Evolutionary conservation across 805 yeast species (phyloP).

Genomic region (Cephaloascus albidus): DNA sequence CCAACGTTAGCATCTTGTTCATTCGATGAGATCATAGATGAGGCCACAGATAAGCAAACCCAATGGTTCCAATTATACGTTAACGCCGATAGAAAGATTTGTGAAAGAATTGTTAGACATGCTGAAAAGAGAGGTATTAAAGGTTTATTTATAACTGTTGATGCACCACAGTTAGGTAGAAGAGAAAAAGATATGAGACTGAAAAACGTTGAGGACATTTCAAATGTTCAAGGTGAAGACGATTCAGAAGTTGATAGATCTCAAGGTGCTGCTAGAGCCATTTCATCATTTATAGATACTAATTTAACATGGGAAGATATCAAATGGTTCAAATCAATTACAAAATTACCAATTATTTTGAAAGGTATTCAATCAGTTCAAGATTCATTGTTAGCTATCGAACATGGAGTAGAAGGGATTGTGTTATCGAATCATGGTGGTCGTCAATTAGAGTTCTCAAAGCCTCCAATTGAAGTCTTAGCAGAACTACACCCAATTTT

Average conservation of each 20-base stretch:
- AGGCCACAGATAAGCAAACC: conserved; percentile 54
- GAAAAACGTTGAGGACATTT: conserved; percentile 38
- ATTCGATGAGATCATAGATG: conserved; percentile 74
- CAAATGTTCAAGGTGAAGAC: conserved; percentile 39
- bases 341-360: conserved; percentile 58
- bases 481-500: conserved; percentile 58
- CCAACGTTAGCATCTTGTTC: conserved; percentile 88
- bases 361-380: conserved; percentile 84
- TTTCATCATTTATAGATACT: conserved; percentile 78
- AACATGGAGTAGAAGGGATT: conserved; percentile 68
- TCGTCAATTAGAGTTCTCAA: conserved; percentile 73
- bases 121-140: conserved; percentile 70
- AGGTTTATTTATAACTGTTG: conserved; percentile 83
- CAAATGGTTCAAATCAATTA: conserved; percentile 40
- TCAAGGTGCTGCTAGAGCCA: conserved; percentile 82
- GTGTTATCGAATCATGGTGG: conserved; percentile 88
- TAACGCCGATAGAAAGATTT: conserved; percentile 61
- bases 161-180: conserved; percentile 87
- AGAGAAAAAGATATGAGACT: conserved; percentile 81
- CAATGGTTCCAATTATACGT: conserved; percentile 78
- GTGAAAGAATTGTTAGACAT: conserved; percentile 52
- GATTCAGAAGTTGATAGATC: conserved; percentile 49
- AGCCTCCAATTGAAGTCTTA: conserved; percentile 68
- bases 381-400: conserved; percentile 67
- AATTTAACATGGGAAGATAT: conserved; percentile 58